Percentiles rank a stretch among this genome's conserved stretches.
These are phyloP conservation scores for Penicillium corylophilum DNA, from an alignment of 2,329 filamentous ascomycete species.

Conservation along the genomic window DNA sequence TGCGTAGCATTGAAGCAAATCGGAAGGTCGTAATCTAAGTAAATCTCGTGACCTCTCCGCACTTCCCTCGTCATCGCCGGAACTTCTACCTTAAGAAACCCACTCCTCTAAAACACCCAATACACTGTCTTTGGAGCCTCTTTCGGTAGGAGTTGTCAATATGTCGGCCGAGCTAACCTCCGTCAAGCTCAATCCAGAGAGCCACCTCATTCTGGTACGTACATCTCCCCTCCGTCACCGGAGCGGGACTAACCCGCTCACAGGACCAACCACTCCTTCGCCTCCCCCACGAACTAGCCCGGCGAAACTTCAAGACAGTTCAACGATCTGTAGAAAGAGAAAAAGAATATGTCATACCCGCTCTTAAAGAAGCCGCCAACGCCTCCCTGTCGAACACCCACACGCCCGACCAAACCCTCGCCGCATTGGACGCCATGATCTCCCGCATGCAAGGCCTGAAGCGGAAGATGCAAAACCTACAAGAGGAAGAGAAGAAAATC, in stretches of 20 bases:
- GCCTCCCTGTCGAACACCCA: constrained; percentile 64
- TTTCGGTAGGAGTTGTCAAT: not conserved
- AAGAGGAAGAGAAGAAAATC: constrained; percentile 75
- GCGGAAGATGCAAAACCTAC: constrained; percentile 74
- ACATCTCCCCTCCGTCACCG: constrained; percentile 7
- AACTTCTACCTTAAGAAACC: not conserved
- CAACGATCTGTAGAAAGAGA: constrained; percentile 50
- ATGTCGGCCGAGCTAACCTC: constrained; percentile 48
- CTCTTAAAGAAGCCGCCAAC: constrained; percentile 56
- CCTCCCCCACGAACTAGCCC: constrained; percentile 85
- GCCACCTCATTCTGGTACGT: constrained; percentile 49
- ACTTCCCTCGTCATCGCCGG: constrained; percentile 5
- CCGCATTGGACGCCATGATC: constrained; percentile 81
- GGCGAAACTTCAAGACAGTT: constrained; percentile 87
- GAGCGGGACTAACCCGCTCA: constrained; percentile 7
- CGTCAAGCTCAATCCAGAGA: constrained; percentile 51
- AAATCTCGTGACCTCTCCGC: constrained; percentile 10
- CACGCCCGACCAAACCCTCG: constrained; percentile 69
- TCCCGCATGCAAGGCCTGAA: constrained; percentile 81
- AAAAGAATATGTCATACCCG: constrained; percentile 46
- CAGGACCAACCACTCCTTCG: constrained; percentile 93
- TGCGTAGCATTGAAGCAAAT: not conserved
- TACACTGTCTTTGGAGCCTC: not conserved
- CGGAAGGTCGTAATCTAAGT: not conserved
- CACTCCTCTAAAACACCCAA: not conserved